phyloP scores from a whole-genome alignment of 352 stramenopile genomes.

The Pythium angustatum region DNA sequence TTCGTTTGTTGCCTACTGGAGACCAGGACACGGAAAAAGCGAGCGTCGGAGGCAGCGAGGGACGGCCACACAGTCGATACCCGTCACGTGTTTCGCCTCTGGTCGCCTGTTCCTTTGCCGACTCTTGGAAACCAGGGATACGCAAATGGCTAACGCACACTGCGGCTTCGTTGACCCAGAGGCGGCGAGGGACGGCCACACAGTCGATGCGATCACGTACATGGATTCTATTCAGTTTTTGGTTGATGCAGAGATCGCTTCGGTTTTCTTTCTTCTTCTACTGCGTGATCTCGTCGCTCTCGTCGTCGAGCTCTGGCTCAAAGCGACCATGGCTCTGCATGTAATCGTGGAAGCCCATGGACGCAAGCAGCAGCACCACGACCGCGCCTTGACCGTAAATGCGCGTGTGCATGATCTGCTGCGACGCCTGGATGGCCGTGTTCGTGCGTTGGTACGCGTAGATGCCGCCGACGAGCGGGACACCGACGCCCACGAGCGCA shows the following conservation, averaged over 20 bases:
- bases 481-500: constrained; percentile 48
- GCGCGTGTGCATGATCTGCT: constrained; percentile 88
- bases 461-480: constrained; percentile 70
- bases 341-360: constrained; percentile 87
- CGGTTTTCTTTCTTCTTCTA: neutral
- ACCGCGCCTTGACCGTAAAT: constrained; percentile 79
- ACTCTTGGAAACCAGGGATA: no score
- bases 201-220: no score
- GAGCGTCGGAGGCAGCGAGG: no score
- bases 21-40: no score
- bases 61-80: no score
- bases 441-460: constrained; percentile 73
- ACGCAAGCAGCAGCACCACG: constrained; percentile 68
- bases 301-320: constrained; percentile 24
- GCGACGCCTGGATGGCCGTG: constrained; percentile 63
- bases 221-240: no score
- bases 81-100: no score
- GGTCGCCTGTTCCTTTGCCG: no score
- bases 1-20: no score
- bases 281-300: neutral
- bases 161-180: no score
- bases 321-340: constrained; percentile 76
- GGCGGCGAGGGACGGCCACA: no score
- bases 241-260: neutral
- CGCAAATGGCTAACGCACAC: no score